phyloP scores from a whole-genome alignment of 2,329 filamentous ascomycete species.

The Cladophialophora psammophila region DNA sequence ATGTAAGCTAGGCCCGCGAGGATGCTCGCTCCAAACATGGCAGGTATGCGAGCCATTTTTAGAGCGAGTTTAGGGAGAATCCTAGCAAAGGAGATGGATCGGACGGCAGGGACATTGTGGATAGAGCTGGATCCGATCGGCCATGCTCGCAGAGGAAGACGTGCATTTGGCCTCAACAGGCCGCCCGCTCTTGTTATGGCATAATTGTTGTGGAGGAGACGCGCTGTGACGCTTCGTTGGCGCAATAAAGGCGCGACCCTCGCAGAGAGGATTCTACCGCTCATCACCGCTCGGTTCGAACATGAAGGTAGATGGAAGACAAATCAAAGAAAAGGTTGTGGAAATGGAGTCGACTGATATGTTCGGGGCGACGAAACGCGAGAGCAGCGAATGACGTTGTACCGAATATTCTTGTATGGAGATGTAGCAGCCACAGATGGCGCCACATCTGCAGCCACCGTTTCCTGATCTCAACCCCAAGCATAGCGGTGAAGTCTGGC shows the following conservation, averaged over 20 bases:
- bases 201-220: conserved; percentile 68
- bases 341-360: conserved; percentile 8
- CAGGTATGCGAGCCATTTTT: conserved; percentile 86
- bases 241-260: conserved; percentile 72
- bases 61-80: conserved; percentile 84
- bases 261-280: conserved; percentile 77
- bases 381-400: conserved; percentile 27
- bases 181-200: conserved; percentile 69
- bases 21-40: conserved; percentile 87
- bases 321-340: conserved; percentile 4
- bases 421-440: background rate
- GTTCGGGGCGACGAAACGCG: conserved; percentile 16
- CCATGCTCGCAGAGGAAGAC: conserved; percentile 71
- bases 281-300: conserved; percentile 57
- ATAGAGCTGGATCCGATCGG: conserved; percentile 79
- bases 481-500: conserved; percentile 20
- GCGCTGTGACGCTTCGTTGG: conserved; percentile 53
- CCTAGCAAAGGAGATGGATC: conserved; percentile 71
- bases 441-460: background rate
- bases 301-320: conserved; percentile 26
- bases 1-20: conserved; percentile 89
- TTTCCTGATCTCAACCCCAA: background rate
- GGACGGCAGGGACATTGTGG: conserved; percentile 75
- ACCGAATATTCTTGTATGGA: background rate
- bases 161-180: conserved; percentile 70